Evolutionary conservation across 1,139 yeast species (phyloP).

Genomic region (Nadsonia starkeyi-henricii): DNA sequence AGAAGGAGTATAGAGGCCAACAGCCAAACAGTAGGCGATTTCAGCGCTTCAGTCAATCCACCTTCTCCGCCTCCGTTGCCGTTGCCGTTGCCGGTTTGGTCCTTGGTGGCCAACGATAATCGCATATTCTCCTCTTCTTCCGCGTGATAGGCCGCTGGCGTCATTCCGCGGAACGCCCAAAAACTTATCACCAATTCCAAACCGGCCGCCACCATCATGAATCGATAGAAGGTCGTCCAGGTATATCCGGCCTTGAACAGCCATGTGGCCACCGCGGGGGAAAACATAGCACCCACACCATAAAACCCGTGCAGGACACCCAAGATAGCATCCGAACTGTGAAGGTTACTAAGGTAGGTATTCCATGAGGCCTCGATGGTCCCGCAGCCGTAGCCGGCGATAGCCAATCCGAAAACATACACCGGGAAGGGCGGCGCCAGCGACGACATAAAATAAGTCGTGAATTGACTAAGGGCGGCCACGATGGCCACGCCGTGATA

Average conservation of each 20-base stretch:
- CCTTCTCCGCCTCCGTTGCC: too few species aligned
- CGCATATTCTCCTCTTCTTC: slow-evolving; percentile 4
- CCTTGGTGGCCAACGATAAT: too few species aligned
- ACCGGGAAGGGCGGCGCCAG: slow-evolving; percentile 28
- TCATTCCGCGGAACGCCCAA: slow-evolving; percentile 12
- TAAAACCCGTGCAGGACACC: slow-evolving; percentile 48
- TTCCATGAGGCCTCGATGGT: slow-evolving; percentile 41
- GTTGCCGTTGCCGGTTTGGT: too few species aligned
- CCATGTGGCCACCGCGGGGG: slow-evolving; percentile 45
- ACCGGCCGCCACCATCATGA: slow-evolving; percentile 30
- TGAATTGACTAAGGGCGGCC: slow-evolving; percentile 26
- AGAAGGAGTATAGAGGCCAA: slow-evolving; percentile 40
- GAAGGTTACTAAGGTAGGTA: slow-evolving; percentile 38
- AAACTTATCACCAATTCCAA: slow-evolving; percentile 10
- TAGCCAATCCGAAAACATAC: slow-evolving; percentile 38
- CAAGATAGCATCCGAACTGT: slow-evolving; percentile 34
- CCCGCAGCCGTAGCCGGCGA: slow-evolving; percentile 50
- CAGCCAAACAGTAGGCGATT: slow-evolving; percentile 45
- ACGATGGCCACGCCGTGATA: slow-evolving; percentile 26
- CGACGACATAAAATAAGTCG: slow-evolving; percentile 30
- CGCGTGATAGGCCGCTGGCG: slow-evolving; percentile 9
- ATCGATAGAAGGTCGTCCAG: slow-evolving; percentile 43
- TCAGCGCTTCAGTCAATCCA: slow-evolving; percentile 22
- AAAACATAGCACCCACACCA: slow-evolving; percentile 49
- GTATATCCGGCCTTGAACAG: slow-evolving; percentile 33